These are phyloP conservation scores for Diddensiella caesifluorescens DNA, from an alignment of 805 yeast species.

Conservation along the genomic window DNA sequence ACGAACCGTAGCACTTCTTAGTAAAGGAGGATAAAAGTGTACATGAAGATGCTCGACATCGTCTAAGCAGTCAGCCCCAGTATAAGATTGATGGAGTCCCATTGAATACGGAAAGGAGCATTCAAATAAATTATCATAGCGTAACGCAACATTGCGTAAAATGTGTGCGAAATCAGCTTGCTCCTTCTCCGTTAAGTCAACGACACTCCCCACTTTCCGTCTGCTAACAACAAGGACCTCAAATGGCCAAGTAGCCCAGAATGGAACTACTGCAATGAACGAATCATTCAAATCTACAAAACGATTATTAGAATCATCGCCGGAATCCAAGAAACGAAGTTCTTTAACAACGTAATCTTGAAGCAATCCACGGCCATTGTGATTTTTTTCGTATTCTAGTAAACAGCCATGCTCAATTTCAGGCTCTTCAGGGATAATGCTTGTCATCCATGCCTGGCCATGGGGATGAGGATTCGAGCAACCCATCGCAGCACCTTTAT, in stretches of 20 bases:
- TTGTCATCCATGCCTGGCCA: conserved; percentile 76
- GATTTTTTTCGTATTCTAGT: conserved; percentile 40
- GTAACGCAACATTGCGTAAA: conserved; percentile 48
- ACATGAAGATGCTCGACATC: conserved; percentile 53
- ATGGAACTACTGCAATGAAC: conserved; percentile 66
- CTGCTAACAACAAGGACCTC: conserved; percentile 63
- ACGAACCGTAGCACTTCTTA: conserved; percentile 68
- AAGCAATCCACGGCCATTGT: conserved; percentile 44
- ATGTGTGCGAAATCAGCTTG: conserved; percentile 51
- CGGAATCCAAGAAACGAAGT: conserved; percentile 35
- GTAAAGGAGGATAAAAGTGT: conserved; percentile 75
- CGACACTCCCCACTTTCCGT: conserved; percentile 46
- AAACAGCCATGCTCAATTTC: conserved; percentile 50
- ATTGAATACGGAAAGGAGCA: conserved; percentile 73
- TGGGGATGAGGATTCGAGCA: conserved; percentile 81
- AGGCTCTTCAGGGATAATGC: conserved; percentile 61
- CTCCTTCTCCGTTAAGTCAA: conserved; percentile 43
- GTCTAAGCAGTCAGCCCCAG: conserved; percentile 35
- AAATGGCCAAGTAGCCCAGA: conserved; percentile 82
- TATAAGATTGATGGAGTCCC: conserved; percentile 77
- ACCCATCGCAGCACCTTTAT: conserved; percentile 77
- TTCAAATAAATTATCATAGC: conserved; percentile 65
- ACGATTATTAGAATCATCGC: conserved; percentile 35
- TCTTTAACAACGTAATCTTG: conserved; percentile 60
- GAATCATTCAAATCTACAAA: conserved; percentile 55